Percentiles rank a stretch among this genome's conserved stretches.
These are phyloP conservation scores for Aspergillus viridinutans DNA, from an alignment of 2,329 filamentous ascomycete genomes.

Conservation along the genomic window DNA sequence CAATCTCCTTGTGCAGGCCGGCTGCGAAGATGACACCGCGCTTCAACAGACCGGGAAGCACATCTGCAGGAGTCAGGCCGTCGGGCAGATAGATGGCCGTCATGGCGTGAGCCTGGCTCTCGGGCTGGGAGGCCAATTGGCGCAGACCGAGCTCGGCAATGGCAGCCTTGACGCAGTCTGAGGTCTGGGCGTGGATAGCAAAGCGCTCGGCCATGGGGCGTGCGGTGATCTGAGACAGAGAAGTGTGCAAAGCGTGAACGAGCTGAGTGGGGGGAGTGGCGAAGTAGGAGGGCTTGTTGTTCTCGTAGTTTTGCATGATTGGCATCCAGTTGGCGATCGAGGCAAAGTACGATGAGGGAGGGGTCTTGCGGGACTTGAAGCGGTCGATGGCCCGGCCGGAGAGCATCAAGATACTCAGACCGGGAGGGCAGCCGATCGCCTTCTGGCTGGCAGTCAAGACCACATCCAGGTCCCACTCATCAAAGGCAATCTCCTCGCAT, in stretches of 20 bases:
- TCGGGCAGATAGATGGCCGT: constrained; percentile 95
- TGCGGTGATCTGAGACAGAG: constrained; percentile 79
- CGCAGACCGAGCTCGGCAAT: constrained; percentile 76
- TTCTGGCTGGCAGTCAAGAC: constrained; percentile 95
- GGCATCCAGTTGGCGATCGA: constrained; percentile 97
- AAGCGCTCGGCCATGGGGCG: constrained; percentile 78
- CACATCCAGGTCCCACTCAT: constrained; percentile 88
- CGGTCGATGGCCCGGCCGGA: constrained; percentile 80
- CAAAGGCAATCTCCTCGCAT: constrained; percentile 92
- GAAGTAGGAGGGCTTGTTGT: constrained; percentile 96
- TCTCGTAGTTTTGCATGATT: constrained; percentile 99
- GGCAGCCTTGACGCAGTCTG: constrained; percentile 80
- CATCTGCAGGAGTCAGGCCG: constrained; percentile 70
- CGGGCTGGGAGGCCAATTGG: constrained; percentile 77
- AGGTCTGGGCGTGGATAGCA: constrained; percentile 71
- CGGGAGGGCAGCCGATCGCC: constrained; percentile 91
- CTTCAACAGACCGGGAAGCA: constrained; percentile 78
- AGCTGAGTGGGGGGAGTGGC: constrained; percentile 94
- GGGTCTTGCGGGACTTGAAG: constrained; percentile 75
- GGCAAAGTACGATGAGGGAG: constrained; percentile 85
- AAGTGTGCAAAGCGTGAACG: constrained; percentile 85
- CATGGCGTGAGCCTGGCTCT: constrained; percentile 95
- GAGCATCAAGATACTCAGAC: constrained; percentile 89
- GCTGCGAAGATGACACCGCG: constrained; percentile 92
- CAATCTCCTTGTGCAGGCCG: constrained; percentile 93